These are phyloP conservation scores for Colletotrichum sublineola DNA, from an alignment of 2,329 filamentous ascomycete species.

Conservation along the genomic window DNA sequence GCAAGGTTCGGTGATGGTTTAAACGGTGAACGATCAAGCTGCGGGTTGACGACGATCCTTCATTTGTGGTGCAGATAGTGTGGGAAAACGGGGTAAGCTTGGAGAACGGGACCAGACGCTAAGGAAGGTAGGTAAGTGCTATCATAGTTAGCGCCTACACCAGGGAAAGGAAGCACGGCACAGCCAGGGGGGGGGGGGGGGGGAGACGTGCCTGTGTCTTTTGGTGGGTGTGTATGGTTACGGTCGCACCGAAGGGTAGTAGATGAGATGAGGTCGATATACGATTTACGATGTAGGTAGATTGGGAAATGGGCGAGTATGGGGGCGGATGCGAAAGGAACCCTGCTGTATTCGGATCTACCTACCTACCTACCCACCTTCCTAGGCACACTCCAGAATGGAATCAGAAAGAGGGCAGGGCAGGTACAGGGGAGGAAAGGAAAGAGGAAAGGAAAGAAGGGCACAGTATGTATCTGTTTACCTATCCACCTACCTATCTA, in stretches of 20 bases:
- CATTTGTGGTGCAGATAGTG: slow-evolving; percentile 39
- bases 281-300: background rate
- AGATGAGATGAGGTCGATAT: slow-evolving; percentile 25
- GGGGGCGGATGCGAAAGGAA: background rate
- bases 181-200: slow-evolving; percentile 1
- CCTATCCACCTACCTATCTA: too few relatives aligned
- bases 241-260: slow-evolving; percentile 27
- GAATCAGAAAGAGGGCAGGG: background rate
- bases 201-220: slow-evolving; percentile 14
- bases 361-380: too few relatives aligned
- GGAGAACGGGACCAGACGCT: slow-evolving; percentile 21
- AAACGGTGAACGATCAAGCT: slow-evolving; percentile 40
- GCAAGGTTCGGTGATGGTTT: slow-evolving; percentile 41
- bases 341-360: background rate
- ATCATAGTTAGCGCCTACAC: slow-evolving; percentile 17
- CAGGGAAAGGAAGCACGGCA: slow-evolving; percentile 3
- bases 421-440: too few relatives aligned
- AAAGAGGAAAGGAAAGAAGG: too few relatives aligned
- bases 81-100: slow-evolving; percentile 17
- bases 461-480: too few relatives aligned
- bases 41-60: slow-evolving; percentile 42
- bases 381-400: too few relatives aligned
- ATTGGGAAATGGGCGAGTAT: background rate
- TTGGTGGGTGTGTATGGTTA: slow-evolving; percentile 9
- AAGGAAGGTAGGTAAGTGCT: background rate